phyloP scores from a whole-genome alignment of 2,329 filamentous ascomycete species.

The Colletotrichum sp. region DNA sequence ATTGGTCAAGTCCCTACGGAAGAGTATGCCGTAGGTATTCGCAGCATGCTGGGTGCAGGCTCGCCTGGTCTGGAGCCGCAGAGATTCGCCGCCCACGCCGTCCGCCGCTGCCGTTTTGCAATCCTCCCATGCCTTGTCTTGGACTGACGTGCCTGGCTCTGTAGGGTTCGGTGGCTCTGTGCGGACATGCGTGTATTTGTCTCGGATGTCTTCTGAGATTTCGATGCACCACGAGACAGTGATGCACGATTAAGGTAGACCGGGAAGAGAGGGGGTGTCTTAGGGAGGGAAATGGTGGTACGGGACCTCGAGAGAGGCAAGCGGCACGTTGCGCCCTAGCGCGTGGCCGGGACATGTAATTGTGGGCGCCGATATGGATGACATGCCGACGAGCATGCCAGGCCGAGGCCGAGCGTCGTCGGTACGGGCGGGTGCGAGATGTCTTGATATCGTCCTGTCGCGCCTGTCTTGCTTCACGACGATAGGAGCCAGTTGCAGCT shows the following conservation, averaged over 20 bases:
- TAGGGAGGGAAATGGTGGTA: neutral
- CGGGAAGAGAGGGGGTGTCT: slow-evolving; percentile 5
- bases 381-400: neutral
- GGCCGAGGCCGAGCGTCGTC: neutral
- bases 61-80: neutral
- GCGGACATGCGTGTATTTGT: neutral
- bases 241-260: slow-evolving; percentile 2
- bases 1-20: neutral
- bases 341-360: neutral
- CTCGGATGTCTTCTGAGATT: slow-evolving; percentile 1
- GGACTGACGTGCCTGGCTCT: neutral
- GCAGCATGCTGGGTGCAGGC: neutral
- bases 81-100: neutral
- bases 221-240: neutral
- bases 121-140: neutral
- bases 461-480: neutral
- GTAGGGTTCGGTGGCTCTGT: neutral
- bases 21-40: neutral
- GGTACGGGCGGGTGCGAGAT: neutral
- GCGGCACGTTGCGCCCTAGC: slow-evolving; percentile 18
- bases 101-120: neutral
- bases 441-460: neutral
- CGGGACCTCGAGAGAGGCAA: neutral
- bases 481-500: neutral
- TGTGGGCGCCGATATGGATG: neutral